Evolutionary conservation across 2,329 filamentous ascomycete genomes (phyloP), one percentile per base, ranked within the genome.

Genomic region (Aspergillus sclerotialis): DNA sequence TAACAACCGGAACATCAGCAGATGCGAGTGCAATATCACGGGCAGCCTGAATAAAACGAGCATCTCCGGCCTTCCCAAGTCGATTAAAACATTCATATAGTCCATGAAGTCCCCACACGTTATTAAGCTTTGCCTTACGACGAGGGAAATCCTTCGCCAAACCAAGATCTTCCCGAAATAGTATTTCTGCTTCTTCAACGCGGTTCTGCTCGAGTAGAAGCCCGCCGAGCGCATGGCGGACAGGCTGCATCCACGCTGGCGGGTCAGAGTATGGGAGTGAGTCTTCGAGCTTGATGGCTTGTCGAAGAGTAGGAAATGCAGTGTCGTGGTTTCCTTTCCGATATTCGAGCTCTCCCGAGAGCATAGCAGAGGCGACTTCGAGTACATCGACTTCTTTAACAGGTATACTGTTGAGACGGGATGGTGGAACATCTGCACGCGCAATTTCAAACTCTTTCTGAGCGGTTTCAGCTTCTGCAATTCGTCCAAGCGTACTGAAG

Each of bases 241-340:
- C 73, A 0, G 81, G 81, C 50, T 82, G 77, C 80, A 85, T 84
- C 81, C 81, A 85, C 0, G 78, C 76, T 78, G 80, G 83, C 0
- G 82, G 82, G 51, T 86, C 82, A 32, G 79, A 76, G 42, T 82
- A 86, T 0, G 74, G 73, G 15, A 86, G 67, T 0, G 52, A 55
- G 44, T 82, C 79, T 44, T 83, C 78, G 1, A 71, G 66, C 2
- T 56, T 48, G n/a, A 82, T 74, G 0, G 79, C 71, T 9, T 63
- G 60, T 2, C 71, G 66, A 4, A 86, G 62, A 27, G 72, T 63
- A 2, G 58, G 48, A 48, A 82, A 84, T 0, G 80, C 81, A 0
- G 49, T 24, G 0, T 76, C 70, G 32, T 71, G 68, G 32, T 79
- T 69, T 0, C 68, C 70, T 3, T 65, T 65, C 1, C 83, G 76